Percentiles rank a stretch among this genome's conserved stretches.
phyloP scores from a whole-genome alignment of 2,329 filamentous ascomycete genomes.

The Ambrosiella cleistominuta region DNA sequence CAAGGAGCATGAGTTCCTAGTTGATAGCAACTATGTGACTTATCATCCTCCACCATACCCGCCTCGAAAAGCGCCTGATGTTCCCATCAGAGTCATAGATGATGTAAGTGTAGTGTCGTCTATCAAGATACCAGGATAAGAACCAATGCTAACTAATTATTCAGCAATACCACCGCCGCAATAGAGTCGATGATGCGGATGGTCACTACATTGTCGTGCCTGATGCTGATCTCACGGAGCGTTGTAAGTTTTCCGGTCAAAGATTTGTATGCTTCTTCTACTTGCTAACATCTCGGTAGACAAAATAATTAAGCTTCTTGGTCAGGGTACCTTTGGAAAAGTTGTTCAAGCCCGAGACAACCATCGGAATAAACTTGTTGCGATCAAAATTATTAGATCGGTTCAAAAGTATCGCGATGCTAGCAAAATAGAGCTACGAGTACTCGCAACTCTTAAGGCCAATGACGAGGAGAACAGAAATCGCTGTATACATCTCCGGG shows the following conservation, averaged over 20 bases:
- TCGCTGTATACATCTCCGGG: conserved; percentile 86
- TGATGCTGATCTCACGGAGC: conserved; percentile 67
- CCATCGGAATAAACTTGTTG: conserved; percentile 58
- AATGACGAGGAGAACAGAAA: conserved; percentile 89
- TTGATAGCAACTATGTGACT: conserved; percentile 55
- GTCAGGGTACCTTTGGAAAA: conserved; percentile 95
- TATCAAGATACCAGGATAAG: too few relatives aligned
- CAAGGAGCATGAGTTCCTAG: conserved; percentile 51
- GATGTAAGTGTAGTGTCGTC: conserved; percentile 35
- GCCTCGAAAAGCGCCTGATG: conserved; percentile 74
- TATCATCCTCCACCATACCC: conserved; percentile 81
- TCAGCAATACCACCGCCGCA: conserved; percentile 30
- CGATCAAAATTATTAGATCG: conserved; percentile 94
- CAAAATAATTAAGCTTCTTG: conserved; percentile 72
- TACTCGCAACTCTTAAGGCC: conserved; percentile 75
- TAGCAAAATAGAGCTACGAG: conserved; percentile 81
- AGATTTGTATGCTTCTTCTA: not conserved
- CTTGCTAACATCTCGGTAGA: conserved; percentile 33
- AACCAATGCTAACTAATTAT: conserved; percentile 2
- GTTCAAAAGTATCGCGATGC: conserved; percentile 97
- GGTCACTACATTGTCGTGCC: conserved; percentile 91
- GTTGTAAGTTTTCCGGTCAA: conserved; percentile 41
- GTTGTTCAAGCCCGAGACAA: conserved; percentile 84
- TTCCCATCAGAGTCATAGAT: conserved; percentile 42
- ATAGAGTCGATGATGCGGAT: conserved; percentile 87